Conservation (phyloP, 371 early-diverging fungal species). For the Saksenaea oblongispora region DNA sequence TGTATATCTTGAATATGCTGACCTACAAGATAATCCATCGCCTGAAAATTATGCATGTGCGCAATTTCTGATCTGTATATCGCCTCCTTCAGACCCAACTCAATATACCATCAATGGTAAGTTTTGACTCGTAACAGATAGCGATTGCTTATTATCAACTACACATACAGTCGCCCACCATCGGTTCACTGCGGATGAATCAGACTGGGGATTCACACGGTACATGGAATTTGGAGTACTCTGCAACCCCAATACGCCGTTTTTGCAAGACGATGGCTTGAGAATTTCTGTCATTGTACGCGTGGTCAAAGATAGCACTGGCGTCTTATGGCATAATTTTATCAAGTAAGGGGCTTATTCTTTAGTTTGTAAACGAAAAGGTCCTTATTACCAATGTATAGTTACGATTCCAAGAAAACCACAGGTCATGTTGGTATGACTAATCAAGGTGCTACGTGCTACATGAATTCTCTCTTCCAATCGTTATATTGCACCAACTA, state of each 20-base stretch:
- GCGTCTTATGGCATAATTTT: slow-evolving; percentile 94
- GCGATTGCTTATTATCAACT: not conserved
- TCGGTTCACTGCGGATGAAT: slow-evolving; percentile 78
- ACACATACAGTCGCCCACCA: slow-evolving; percentile 65
- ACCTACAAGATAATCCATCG: slow-evolving; percentile 60
- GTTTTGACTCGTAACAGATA: slow-evolving; percentile 8
- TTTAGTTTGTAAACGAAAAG: not conserved
- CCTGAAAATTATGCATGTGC: slow-evolving; percentile 80
- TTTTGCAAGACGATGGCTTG: slow-evolving; percentile 57
- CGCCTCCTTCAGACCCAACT: slow-evolving; percentile 72
- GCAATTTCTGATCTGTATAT: slow-evolving; percentile 76
- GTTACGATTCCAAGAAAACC: slow-evolving; percentile 84
- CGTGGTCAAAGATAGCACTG: slow-evolving; percentile 83
- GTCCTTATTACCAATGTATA: slow-evolving; percentile 19
- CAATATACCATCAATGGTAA: slow-evolving; percentile 56
- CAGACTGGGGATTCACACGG: slow-evolving; percentile 94
- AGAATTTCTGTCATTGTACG: slow-evolving; percentile 77
- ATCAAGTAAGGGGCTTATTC: slow-evolving; percentile 56
- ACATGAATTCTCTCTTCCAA: slow-evolving; percentile 98
- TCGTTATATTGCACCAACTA: slow-evolving; percentile 93
- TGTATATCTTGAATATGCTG: slow-evolving; percentile 81
- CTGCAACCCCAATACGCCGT: slow-evolving; percentile 45
- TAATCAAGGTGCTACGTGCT: slow-evolving; percentile 99
- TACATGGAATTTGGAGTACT: slow-evolving; percentile 62
- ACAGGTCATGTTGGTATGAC: slow-evolving; percentile 94